Evolutionary conservation across 345 rosid species (phyloP), one percentile per base, ranked within the genome.

Genomic region (Citrus glauca): DNA sequence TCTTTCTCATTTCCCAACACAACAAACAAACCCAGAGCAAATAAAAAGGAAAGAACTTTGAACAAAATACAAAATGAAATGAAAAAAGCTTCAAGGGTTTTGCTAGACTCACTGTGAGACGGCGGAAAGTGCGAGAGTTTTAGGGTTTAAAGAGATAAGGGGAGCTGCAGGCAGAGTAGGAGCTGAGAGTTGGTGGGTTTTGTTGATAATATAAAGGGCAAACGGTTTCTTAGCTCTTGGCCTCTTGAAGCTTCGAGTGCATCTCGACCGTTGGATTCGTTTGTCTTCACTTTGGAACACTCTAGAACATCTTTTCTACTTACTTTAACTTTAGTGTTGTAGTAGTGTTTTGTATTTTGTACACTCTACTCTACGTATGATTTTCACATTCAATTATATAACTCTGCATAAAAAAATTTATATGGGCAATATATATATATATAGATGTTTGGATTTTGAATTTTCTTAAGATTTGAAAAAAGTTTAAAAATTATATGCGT

Each of bases 201-300:
- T 77, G 80, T 72, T 17, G 56, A 77, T 78, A 57, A 53, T 16
- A 60, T 40, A 69, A 19, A 30, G 75, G 57, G 75, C 60, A 71
- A 71, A 81, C 70, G 76, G 81, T 65, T 33, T 17, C 76, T 57
- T 75, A 35, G 77, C 79, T 85, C 88, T 25, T 25, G 27, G 27
- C 27, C 27, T 25, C 27, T 62, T 72, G 75, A 84, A 84, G 75
- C 38, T 83, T 81, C 76, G n/a, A 42, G 10, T 57, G 10, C 38
- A 85, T 86, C 83, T 40, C 6, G 78, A 62, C 91, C 93, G 90
- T 88, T 80, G 78, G 81, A 81, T 88, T 60, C 4, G 17, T 20
- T 60, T 70, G 56, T 78, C 80, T 62, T 20, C n/a, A 4, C 66
- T 32, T 71, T 37, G 24, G 86, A 86, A 86, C 73, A 57, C 73